Conservation (phyloP, 768 basidiomycete genomes). For the Russula dissimulans region DNA sequence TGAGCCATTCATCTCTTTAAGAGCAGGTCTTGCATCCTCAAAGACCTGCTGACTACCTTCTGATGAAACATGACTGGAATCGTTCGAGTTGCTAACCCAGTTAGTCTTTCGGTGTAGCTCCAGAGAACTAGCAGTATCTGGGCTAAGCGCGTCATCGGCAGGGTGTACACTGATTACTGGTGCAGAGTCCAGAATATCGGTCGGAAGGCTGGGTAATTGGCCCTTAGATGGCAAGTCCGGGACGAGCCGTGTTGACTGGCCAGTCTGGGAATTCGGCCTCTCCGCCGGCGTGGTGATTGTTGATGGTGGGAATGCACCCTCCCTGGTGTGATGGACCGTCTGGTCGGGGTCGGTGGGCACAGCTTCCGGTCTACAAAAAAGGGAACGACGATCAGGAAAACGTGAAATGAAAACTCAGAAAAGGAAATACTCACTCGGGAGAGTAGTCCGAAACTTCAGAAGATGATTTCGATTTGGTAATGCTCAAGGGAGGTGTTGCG, state of each 20-base stretch:
- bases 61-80: conserved; percentile 11
- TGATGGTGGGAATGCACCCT: conserved; percentile 59
- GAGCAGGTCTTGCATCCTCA: background rate
- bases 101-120: conserved; percentile 22
- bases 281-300: conserved; percentile 20
- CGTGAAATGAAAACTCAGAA: background rate
- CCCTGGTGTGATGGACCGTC: conserved; percentile 29
- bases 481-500: background rate
- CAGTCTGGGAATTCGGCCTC: background rate
- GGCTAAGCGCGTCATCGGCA: background rate
- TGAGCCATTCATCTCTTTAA: background rate
- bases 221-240: conserved; percentile 12
- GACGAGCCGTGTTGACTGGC: background rate
- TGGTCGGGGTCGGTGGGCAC: background rate
- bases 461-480: background rate
- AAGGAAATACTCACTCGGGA: conserved; percentile 1
- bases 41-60: conserved; percentile 20
- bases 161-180: background rate
- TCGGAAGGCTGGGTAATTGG: background rate
- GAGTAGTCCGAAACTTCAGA: conserved; percentile 5
- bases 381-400: conserved; percentile 1
- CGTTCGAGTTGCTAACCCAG: conserved; percentile 24
- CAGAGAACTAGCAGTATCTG: background rate
- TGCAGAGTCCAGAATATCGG: background rate
- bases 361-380: conserved; percentile 3